A percentile compares a stretch with the other conserved stretches of the same genome.
phyloP scores from a whole-genome alignment of 345 rosid genomes.

The Xanthoceras sorbifolium region DNA sequence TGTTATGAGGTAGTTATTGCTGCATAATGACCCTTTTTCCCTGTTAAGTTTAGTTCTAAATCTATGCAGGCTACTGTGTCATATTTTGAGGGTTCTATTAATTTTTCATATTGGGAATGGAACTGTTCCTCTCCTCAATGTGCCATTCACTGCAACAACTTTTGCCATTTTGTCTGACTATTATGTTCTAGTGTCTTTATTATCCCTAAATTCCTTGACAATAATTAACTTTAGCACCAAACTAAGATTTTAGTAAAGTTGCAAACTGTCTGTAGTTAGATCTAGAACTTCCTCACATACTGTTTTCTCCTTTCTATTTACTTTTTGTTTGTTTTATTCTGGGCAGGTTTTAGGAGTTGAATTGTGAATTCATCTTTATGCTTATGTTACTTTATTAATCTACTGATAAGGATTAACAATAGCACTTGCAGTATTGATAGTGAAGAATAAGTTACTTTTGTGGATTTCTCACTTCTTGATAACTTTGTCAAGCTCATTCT shows the following conservation, averaged over 20 bases:
- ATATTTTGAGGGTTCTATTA: background rate
- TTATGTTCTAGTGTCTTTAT: background rate
- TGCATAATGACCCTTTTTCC: background rate
- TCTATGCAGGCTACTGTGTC: background rate
- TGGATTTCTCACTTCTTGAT: background rate
- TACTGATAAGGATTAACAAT: background rate
- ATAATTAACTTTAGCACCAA: background rate
- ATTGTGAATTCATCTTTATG: background rate
- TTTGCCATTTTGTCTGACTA: background rate
- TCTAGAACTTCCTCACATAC: background rate
- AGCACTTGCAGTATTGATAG: background rate
- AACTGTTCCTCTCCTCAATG: background rate
- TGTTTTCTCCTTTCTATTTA: background rate
- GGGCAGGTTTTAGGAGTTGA: background rate
- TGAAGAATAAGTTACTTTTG: background rate
- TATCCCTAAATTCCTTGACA: background rate
- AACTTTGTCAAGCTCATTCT: background rate
- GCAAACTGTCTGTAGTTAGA: background rate
- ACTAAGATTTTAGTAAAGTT: background rate
- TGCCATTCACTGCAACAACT: background rate
- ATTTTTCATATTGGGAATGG: background rate
- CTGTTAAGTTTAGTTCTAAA: slow-evolving; percentile 9
- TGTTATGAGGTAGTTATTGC: background rate
- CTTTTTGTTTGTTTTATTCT: background rate
- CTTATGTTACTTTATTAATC: background rate